These are phyloP conservation scores for Melastoma malabathricum DNA, from an alignment of 345 rosid genomes.

Conservation along the genomic window DNA sequence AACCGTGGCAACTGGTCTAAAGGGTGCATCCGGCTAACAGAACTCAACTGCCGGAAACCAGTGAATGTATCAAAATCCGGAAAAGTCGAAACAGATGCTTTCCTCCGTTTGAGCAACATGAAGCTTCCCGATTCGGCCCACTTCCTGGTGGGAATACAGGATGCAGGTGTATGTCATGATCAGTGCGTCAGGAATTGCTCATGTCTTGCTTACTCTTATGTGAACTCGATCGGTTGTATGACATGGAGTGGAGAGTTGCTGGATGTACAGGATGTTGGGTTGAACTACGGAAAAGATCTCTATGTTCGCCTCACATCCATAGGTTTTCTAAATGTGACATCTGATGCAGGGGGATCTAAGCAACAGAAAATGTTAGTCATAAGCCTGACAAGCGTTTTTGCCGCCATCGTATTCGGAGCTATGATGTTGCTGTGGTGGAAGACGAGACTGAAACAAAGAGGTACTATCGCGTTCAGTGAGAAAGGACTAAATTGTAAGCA, in stretches of 20 bases:
- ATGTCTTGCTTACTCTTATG: constrained; percentile 6
- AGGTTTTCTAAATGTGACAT: not conserved
- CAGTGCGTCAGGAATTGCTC: constrained; percentile 20
- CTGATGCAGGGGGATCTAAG: not conserved
- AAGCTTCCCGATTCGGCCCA: constrained; percentile 6
- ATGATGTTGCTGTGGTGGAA: not conserved
- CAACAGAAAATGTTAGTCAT: not conserved
- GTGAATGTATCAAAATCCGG: not conserved
- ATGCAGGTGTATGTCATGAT: constrained; percentile 6
- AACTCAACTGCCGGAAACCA: constrained; percentile 5
- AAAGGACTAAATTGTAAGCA: too few relatives aligned
- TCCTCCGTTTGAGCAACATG: not conserved
- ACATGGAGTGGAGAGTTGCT: constrained; percentile 5
- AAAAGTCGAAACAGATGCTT: not conserved
- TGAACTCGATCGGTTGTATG: constrained; percentile 9
- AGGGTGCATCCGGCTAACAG: constrained; percentile 14
- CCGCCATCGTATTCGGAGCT: constrained; percentile 3
- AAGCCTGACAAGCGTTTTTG: constrained; percentile 3
- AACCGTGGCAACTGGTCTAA: constrained; percentile 1
- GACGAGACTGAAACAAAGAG: constrained; percentile 1
- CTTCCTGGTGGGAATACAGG: not conserved
- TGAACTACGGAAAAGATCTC: constrained; percentile 2
- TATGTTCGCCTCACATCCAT: constrained; percentile 4
- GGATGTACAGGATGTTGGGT: constrained; percentile 4
- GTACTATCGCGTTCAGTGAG: not conserved